Base-by-base conservation (phyloP, 1,284 basidiomycete genomes). In the Meira miltonrushii region DNA sequence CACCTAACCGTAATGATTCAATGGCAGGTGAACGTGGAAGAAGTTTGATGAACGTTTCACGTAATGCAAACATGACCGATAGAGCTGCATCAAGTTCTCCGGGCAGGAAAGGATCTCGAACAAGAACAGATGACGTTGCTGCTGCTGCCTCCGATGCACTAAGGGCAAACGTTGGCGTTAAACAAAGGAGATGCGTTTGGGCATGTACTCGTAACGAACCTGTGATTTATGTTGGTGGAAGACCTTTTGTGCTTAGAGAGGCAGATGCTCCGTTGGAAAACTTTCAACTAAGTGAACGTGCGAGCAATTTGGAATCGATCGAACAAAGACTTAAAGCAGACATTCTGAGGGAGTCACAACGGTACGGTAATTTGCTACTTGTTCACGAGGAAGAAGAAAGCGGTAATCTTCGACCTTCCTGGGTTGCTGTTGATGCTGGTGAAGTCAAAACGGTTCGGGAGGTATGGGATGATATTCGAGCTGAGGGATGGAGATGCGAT, bases 221-320 rank as follows among this genome's bases (percentile, higher is more conserved):
- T 12, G 94, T 98, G 84, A 86, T 94, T 43, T 93, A 92, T 74
- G 93, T 97, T 61, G 92, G 90, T 55, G 91, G 91, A 11, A 78
- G 92, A 33, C 92, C 95, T 0, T 98, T 95, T 72, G 94, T 99
- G 12, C 82, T 98, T n/a, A 85, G 95, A 52, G 94, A 99, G 78
- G 86, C 89, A 0, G 85, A 89, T 12, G 86, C 88, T 59, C 94
- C 95, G 1, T 84, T 88, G 59, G 84, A 85, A 54, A 89, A 88
- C 0, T 83, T 97, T 58, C 83, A 86, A 15, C 80, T 97, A 43
- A 94, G 91, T 15, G 91, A 95, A 78, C 85, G 95, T 40, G 90
- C 93, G 0, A 88, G 92, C 78, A 96, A 95, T 74, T 82, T 99
- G 10, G 95, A 98, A 78, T 92, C 87, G 2, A 97, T 99, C 64